Conservation (phyloP, 1,284 basidiomycete genomes). For the Cutaneotrichosporon curvatum region DNA sequence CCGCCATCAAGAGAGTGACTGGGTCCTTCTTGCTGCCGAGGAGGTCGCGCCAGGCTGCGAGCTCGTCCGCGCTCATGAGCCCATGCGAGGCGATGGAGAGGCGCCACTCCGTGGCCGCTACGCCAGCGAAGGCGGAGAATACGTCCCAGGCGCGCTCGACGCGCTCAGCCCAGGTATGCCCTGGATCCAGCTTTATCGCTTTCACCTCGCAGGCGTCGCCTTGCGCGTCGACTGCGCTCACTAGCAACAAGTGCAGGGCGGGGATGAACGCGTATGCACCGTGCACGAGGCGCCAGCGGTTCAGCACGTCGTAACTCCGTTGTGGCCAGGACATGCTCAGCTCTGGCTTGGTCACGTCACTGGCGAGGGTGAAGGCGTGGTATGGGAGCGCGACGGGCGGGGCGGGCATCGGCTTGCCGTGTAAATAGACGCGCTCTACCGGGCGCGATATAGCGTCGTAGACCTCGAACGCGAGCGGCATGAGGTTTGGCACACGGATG, state of each 20-base stretch:
- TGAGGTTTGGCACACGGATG: conserved; percentile 12
- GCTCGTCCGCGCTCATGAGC: conserved; percentile 21
- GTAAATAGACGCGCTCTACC: conserved; percentile 18
- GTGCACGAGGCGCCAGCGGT: conserved; percentile 29
- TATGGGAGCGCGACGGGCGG: conserved; percentile 16
- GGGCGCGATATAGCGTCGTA: conserved; percentile 26
- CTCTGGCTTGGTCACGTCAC: conserved; percentile 16
- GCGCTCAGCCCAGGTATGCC: neutral
- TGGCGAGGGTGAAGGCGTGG: conserved; percentile 32
- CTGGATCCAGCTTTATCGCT: conserved; percentile 4
- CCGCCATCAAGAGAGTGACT: conserved; percentile 21
- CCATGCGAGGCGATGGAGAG: conserved; percentile 22
- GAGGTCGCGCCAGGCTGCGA: conserved; percentile 21
- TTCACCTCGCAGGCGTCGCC: conserved; percentile 28
- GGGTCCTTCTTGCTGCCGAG: conserved; percentile 4
- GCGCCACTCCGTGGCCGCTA: conserved; percentile 35
- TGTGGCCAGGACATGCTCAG: conserved; percentile 35
- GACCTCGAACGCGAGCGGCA: conserved; percentile 24
- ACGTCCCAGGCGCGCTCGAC: conserved; percentile 27
- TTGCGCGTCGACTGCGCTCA: conserved; percentile 24
- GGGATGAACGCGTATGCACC: conserved; percentile 20
- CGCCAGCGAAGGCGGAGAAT: conserved; percentile 50
- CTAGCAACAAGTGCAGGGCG: conserved; percentile 12
- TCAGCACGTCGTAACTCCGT: conserved; percentile 35
- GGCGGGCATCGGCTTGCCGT: conserved; percentile 15